phyloP scores from a whole-genome alignment of 371 early-diverging fungal genomes.

The Catenaria anguillulae region DNA sequence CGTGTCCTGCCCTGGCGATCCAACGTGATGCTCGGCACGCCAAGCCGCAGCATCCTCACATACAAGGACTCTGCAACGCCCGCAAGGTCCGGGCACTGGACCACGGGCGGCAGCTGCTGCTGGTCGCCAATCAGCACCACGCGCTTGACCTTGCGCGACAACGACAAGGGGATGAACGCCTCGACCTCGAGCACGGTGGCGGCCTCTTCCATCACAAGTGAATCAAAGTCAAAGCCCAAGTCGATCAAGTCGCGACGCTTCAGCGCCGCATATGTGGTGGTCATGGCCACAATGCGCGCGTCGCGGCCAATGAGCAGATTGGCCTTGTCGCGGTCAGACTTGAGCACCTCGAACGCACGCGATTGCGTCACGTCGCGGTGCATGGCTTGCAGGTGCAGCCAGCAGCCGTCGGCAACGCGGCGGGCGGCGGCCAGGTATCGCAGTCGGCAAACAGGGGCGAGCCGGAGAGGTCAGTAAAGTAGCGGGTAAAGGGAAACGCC shows the following conservation, averaged over 20 bases:
- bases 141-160: slow-evolving; percentile 69
- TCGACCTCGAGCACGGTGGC: slow-evolving; percentile 94
- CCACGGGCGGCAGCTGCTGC: slow-evolving; percentile 86
- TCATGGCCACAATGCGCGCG: slow-evolving; percentile 90
- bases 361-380: slow-evolving; percentile 60
- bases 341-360: slow-evolving; percentile 81
- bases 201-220: slow-evolving; percentile 93
- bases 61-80: slow-evolving; percentile 77
- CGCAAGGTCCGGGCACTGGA: slow-evolving; percentile 66
- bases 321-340: slow-evolving; percentile 58
- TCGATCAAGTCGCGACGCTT: slow-evolving; percentile 40
- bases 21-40: slow-evolving; percentile 67
- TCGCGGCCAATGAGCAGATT: slow-evolving; percentile 86
- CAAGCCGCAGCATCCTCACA: slow-evolving; percentile 71
- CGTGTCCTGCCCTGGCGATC: slow-evolving; percentile 45
- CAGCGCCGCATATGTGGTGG: slow-evolving; percentile 86
- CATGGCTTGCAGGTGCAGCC: slow-evolving; percentile 52
- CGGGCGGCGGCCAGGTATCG: slow-evolving; percentile 17
- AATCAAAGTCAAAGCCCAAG: slow-evolving; percentile 84
- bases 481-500: slow-evolving; percentile 64
- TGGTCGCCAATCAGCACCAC: slow-evolving; percentile 95
- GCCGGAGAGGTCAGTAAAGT: slow-evolving; percentile 45
- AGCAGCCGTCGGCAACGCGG: slow-evolving; percentile 59
- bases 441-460: neutral
- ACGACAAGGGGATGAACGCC: slow-evolving; percentile 76